These are phyloP conservation scores for Ogataea ramenticola DNA, from an alignment of 805 yeast species.

Conservation along the genomic window DNA sequence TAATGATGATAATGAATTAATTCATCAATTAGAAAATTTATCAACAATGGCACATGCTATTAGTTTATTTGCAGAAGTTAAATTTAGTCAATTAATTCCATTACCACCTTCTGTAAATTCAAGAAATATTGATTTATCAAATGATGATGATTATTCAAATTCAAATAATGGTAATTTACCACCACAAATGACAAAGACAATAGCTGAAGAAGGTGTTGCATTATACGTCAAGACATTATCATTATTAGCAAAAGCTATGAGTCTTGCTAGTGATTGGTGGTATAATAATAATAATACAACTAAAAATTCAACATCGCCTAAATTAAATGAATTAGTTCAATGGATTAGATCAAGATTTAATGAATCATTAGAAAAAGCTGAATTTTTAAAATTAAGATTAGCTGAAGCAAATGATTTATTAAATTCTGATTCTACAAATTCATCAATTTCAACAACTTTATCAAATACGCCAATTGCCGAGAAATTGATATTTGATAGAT, in stretches of 20 bases:
- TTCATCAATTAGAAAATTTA: conserved; percentile 53
- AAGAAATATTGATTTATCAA: conserved; percentile 1
- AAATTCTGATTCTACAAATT: neutral
- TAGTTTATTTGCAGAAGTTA: conserved; percentile 82
- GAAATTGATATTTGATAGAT: conserved; percentile 83
- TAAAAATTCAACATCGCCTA: conserved; percentile 28
- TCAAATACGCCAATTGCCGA: conserved; percentile 49
- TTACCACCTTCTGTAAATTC: conserved; percentile 42
- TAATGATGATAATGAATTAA: conserved; percentile 29
- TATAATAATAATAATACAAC: conserved; percentile 37
- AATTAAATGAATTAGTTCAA: conserved; percentile 69
- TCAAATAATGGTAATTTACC: conserved; percentile 41
- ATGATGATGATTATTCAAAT: conserved; percentile 12
- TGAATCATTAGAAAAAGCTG: conserved; percentile 85
- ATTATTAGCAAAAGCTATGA: conserved; percentile 79
- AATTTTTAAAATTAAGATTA: conserved; percentile 54
- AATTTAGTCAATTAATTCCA: conserved; percentile 79
- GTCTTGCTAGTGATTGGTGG: conserved; percentile 90
- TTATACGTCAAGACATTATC: conserved; percentile 81
- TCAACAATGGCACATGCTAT: conserved; percentile 92
- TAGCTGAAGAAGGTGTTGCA: conserved; percentile 82
- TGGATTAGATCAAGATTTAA: conserved; percentile 89
- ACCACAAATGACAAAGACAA: conserved; percentile 43
- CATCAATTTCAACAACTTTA: conserved; percentile 1
- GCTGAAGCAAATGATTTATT: conserved; percentile 39